Evolutionary conservation across 371 early-diverging fungal species (phyloP).

Genomic region (Basidiobolus meristosporus): DNA sequence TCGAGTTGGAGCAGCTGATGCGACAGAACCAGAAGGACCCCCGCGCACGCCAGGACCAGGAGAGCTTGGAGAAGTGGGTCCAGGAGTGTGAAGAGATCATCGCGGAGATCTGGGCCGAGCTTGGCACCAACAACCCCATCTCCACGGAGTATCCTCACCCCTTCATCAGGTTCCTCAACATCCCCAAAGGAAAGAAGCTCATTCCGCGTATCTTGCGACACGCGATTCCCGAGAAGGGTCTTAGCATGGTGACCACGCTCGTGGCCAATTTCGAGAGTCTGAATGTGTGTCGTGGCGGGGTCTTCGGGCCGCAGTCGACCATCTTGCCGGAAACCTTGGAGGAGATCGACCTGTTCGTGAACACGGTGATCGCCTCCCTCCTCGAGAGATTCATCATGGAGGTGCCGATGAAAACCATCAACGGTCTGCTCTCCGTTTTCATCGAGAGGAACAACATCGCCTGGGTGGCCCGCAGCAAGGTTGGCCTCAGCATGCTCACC

Average conservation of each 20-base stretch:
- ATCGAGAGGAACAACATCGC: slow-evolving; percentile 74
- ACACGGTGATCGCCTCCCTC: slow-evolving; percentile 60
- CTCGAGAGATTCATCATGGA: slow-evolving; percentile 53
- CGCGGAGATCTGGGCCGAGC: no score
- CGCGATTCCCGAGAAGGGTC: slow-evolving; percentile 50
- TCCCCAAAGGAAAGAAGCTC: slow-evolving; percentile 69
- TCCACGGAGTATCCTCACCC: slow-evolving; percentile 17
- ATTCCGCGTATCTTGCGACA: slow-evolving; percentile 69
- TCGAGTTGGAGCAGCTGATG: slow-evolving; percentile 65
- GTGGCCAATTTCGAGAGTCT: slow-evolving; percentile 66
- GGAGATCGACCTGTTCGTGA: slow-evolving; percentile 70
- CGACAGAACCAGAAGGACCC: slow-evolving; percentile 19
- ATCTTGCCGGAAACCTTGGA: slow-evolving; percentile 23
- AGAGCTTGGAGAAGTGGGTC: no score
- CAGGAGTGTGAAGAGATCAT: no score
- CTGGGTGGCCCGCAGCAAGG: slow-evolving; percentile 61
- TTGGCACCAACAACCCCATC: no score
- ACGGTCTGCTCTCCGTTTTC: slow-evolving; percentile 51
- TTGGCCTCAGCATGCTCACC: slow-evolving; percentile 74
- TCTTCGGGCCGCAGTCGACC: slow-evolving; percentile 7
- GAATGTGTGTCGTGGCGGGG: slow-evolving; percentile 48
- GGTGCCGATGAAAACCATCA: slow-evolving; percentile 58
- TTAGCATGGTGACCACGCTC: slow-evolving; percentile 54
- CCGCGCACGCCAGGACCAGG: no score
- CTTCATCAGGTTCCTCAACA: slow-evolving; percentile 43